Evolutionary conservation across 257 asterid species (phyloP).

Genomic region (Solanum tarijense): DNA sequence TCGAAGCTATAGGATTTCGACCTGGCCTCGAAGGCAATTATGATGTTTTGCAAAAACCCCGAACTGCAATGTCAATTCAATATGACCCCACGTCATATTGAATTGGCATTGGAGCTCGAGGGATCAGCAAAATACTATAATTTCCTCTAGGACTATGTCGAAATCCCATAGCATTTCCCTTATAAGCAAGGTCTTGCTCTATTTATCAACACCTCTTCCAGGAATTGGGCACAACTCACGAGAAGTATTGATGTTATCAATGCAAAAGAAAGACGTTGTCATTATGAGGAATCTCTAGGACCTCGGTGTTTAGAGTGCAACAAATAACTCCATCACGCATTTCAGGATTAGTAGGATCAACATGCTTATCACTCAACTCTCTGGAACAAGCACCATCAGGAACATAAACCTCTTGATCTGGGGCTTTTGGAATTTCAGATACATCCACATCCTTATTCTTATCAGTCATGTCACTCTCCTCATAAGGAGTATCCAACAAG

Average conservation of each 20-base stretch:
- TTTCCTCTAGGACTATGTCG: neutral
- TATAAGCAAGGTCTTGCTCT: no score
- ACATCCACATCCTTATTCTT: constrained; percentile 2
- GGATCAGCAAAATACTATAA: neutral
- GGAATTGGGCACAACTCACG: neutral
- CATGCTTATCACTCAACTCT: neutral
- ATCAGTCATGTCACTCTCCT: constrained; percentile 8
- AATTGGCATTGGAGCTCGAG: neutral
- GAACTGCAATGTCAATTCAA: neutral
- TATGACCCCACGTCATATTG: neutral
- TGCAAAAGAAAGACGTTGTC: constrained; percentile 49
- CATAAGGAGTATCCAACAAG: constrained; percentile 37
- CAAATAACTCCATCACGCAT: constrained; percentile 44
- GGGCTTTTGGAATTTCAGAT: constrained; percentile 8
- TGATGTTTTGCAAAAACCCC: neutral
- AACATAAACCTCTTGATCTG: constrained; percentile 6
- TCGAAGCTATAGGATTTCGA: neutral
- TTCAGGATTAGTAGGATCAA: constrained; percentile 29
- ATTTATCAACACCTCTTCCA: no score
- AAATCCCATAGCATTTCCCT: neutral
- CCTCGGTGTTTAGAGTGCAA: constrained; percentile 60
- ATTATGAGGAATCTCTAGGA: constrained; percentile 54
- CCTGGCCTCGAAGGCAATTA: neutral
- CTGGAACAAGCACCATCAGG: neutral
- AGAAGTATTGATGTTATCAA: neutral